phyloP scores from a whole-genome alignment of 345 rosid species.

The Camelina hispida region DNA sequence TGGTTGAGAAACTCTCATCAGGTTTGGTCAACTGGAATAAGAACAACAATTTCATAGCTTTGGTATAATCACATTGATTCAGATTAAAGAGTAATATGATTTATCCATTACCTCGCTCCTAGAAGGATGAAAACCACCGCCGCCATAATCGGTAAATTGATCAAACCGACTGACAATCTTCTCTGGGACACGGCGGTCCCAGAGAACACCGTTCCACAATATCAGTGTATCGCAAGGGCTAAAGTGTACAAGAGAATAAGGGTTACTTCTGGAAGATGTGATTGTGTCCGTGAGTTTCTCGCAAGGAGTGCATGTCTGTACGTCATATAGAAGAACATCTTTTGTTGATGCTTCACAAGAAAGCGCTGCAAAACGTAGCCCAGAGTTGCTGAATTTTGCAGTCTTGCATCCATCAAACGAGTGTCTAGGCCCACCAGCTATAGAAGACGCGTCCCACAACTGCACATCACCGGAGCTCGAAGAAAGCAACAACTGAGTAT shows the following conservation, averaged over 20 bases:
- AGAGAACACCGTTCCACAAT: constrained; percentile 91
- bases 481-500: constrained; percentile 76
- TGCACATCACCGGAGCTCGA: constrained; percentile 85
- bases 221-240: constrained; percentile 84
- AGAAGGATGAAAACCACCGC: constrained; percentile 99
- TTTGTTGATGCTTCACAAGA: constrained; percentile 59
- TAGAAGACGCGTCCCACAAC: constrained; percentile 83
- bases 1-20: neutral
- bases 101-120: constrained; percentile 84
- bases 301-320: constrained; percentile 61
- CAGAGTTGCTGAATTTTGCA: constrained; percentile 89
- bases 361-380: constrained; percentile 72
- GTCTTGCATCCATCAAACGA: constrained; percentile 84
- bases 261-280: constrained; percentile 70
- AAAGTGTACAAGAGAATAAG: constrained; percentile 82
- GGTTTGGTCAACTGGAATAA: neutral
- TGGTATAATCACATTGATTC: neutral
- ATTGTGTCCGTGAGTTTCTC: constrained; percentile 63
- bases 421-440: constrained; percentile 72
- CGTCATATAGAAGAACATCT: constrained; percentile 88
- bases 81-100: constrained; percentile 13
- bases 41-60: constrained; percentile 4
- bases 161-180: constrained; percentile 73
- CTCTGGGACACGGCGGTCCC: constrained; percentile 75
- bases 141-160: constrained; percentile 93